These are phyloP conservation scores for Ustilago esculenta DNA, from an alignment of 1,284 basidiomycete species.

Conservation along the genomic window DNA sequence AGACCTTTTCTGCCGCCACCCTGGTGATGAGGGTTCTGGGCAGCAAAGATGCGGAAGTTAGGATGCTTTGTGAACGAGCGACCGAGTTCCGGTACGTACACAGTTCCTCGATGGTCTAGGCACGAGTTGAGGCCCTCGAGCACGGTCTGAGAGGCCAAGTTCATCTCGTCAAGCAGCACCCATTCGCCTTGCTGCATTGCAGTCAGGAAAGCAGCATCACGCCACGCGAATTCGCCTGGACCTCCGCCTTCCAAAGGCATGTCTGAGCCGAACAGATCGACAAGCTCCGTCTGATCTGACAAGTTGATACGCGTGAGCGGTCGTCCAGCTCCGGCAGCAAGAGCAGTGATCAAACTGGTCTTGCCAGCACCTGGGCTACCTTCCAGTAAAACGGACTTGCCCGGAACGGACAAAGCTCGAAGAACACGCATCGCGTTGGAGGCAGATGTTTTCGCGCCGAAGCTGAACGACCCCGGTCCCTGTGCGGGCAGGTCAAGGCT, in stretches of 20 bases:
- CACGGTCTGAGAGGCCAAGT: constrained; percentile 88
- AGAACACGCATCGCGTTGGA: constrained; percentile 89
- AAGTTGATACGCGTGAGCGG: constrained; percentile 94
- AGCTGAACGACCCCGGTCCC: constrained; percentile 73
- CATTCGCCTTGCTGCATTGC: constrained; percentile 80
- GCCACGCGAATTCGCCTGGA: constrained; percentile 95
- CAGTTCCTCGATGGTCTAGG: constrained; percentile 92
- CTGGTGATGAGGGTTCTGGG: constrained; percentile 95
- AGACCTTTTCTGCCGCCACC: constrained; percentile 97
- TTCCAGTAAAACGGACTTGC: constrained; percentile 91
- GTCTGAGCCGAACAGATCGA: constrained; percentile 96
- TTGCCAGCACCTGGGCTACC: constrained; percentile 99
- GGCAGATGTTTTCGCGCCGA: constrained; percentile 86
- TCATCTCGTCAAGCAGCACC: constrained; percentile 99
- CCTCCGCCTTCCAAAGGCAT: constrained; percentile 90
- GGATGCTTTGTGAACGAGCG: constrained; percentile 88
- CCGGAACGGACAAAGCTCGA: constrained; percentile 83
- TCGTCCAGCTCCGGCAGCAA: constrained; percentile 83
- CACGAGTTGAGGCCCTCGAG: constrained; percentile 97
- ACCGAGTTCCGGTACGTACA: constrained; percentile 94
- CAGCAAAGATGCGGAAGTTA: constrained; percentile 93
- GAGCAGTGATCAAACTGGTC: constrained; percentile 88
- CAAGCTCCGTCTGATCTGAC: constrained; percentile 96
- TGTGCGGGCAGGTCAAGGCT: constrained; percentile 53
- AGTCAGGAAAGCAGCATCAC: constrained; percentile 92